Conservation (phyloP, 352 stramenopile genomes). For the Phytopythium aichiense region DNA sequence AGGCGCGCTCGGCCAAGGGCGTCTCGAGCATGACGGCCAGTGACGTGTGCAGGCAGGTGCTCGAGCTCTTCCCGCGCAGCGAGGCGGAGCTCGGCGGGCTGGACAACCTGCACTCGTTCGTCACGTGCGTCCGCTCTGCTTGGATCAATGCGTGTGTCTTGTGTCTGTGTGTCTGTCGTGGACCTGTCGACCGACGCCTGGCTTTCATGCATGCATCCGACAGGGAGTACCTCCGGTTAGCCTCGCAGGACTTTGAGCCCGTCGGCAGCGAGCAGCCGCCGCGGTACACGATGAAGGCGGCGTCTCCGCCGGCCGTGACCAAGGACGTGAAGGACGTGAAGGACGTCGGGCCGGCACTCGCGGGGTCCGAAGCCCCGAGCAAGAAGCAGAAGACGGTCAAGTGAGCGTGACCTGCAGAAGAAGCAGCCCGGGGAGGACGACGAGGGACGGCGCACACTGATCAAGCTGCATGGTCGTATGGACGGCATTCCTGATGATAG, state of each 20-base stretch:
- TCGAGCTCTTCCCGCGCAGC: constrained; percentile 69
- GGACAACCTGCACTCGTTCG: constrained; percentile 58
- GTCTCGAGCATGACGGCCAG: constrained; percentile 45
- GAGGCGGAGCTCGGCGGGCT: constrained; percentile 71
- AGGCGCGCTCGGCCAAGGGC: constrained; percentile 61
- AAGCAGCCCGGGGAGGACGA: too few relatives aligned
- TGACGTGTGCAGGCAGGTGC: constrained; percentile 67
- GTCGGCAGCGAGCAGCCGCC: constrained; percentile 11
- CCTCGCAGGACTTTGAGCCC: constrained; percentile 27
- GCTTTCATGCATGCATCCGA: not conserved
- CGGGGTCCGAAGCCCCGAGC: constrained; percentile 14
- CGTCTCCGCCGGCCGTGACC: constrained; percentile 9
- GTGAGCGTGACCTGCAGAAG: not conserved
- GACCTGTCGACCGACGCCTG: not conserved
- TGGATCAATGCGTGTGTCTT: not conserved
- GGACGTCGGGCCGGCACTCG: constrained; percentile 1
- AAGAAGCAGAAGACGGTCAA: constrained; percentile 36
- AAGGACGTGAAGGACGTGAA: constrained; percentile 1
- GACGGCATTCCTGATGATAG: too few relatives aligned
- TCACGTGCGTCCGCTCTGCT: constrained; percentile 37
- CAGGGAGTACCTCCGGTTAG: constrained; percentile 38
- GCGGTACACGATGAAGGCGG: constrained; percentile 33
- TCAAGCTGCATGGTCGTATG: not conserved
- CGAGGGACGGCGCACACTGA: not conserved
- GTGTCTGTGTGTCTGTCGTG: not conserved